Evolutionary conservation across 371 early-diverging fungal genomes (phyloP), one percentile per base, ranked within the genome.

Genomic region (Capillidium rhysosporum): DNA sequence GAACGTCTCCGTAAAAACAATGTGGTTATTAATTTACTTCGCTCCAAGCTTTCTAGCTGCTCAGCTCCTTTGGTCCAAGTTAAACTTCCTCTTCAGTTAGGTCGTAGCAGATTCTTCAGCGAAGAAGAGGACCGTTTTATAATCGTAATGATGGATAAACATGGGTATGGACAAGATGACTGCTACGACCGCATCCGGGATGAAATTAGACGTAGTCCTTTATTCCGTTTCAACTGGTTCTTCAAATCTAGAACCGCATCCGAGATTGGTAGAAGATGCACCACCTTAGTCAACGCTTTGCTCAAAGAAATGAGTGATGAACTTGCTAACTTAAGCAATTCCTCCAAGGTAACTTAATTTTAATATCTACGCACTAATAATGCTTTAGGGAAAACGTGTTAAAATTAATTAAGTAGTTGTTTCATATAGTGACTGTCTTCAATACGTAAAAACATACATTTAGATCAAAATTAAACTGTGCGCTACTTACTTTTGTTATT

Each of bases 151-250:
- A 69, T 95, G 59, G 86, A 87, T 39, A 84, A 80, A 54, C 79
- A 84, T 55, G 95, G 95, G 0, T 87, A 86, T 52, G 86, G 82
- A 23, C 75, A 78, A 25, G 94, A 93, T 26, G 92, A 94, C 55
- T 87, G 85, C 0, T 89, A 92, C 63, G 93, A 94, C 46, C 68
- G 75, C 57, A 87, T 97, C 59, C 73, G 87, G 43, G 78, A 76
- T 46, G 91, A 92, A 56, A 76, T 96, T 54, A 84, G 83, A 40
- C 69, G 72, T 56, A 76, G 79, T 16, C 81, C 87, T 9, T 60
- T 87, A 44, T 94, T 97, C 75, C 71, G 91, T 40, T 97, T 97
- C 58, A 89, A 95, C 64, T 97, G 95, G 95, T 97, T 92, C 69
- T 71, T 95, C 56, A 92, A 92, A 64, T 89, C 92, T 26, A 73